These are phyloP conservation scores for Pisolithus thermaeus DNA, from an alignment of 1,284 basidiomycete genomes.

Conservation along the genomic window DNA sequence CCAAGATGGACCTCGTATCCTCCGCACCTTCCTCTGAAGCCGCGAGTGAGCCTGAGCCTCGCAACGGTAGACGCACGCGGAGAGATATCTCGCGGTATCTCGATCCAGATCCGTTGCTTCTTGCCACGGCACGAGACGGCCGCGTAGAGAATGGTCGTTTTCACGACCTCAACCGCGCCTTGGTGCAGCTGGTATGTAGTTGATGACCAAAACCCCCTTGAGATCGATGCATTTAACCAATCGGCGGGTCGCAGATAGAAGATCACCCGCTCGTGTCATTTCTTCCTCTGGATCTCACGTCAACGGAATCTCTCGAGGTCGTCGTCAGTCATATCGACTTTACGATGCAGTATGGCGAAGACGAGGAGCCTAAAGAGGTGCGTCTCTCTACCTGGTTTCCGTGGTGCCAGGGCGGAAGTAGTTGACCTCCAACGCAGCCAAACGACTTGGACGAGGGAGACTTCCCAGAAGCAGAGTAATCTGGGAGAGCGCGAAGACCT, in stretches of 20 bases:
- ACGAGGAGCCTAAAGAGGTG: slow-evolving; percentile 89
- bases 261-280: slow-evolving; percentile 98
- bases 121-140: slow-evolving; percentile 52
- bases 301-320: slow-evolving; percentile 84
- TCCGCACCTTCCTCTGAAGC: slow-evolving; percentile 49
- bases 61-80: slow-evolving; percentile 67
- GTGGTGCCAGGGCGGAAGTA: neutral
- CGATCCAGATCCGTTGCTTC: slow-evolving; percentile 92
- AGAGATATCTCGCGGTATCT: slow-evolving; percentile 88
- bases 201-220: no score
- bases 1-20: slow-evolving; percentile 97
- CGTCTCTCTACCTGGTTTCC: slow-evolving; percentile 12
- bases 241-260: slow-evolving; percentile 67
- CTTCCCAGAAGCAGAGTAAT: slow-evolving; percentile 65
- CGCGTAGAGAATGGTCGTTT: slow-evolving; percentile 80
- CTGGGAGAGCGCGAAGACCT: no score
- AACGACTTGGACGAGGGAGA: slow-evolving; percentile 87
- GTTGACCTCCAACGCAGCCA: slow-evolving; percentile 43
- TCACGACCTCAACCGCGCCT: slow-evolving; percentile 89
- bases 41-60: slow-evolving; percentile 48
- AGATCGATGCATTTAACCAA: slow-evolving; percentile 5
- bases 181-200: slow-evolving; percentile 82
- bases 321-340: slow-evolving; percentile 96
- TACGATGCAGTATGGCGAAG: slow-evolving; percentile 94
- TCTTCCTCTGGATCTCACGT: slow-evolving; percentile 88